Base-by-base conservation (phyloP, 2,329 filamentous ascomycete genomes). In the Ophiostoma quercus region DNA sequence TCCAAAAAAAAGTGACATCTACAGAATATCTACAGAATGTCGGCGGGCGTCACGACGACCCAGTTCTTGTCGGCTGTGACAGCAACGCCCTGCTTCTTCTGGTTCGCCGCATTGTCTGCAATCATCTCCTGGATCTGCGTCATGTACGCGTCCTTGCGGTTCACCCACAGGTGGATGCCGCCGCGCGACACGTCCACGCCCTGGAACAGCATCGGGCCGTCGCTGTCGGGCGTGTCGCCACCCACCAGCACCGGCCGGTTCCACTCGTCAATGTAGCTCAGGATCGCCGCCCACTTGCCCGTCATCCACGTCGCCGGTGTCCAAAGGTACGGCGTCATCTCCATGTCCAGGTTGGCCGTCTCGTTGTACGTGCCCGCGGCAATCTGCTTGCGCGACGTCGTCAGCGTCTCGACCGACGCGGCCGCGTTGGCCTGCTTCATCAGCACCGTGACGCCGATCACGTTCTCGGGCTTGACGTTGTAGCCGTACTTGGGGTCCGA, bases 401-500 rank as follows among this genome's bases (percentile, higher is more conserved):
- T 65, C 19, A 65, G 5, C 3, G 57, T 32, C 9, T n/a, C 62
- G 19, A 14, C 19, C 34, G 4, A 9, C 19, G 62, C 62, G 6
- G 34, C 29, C 29, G 32, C 14, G 57, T 12, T 32, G 11, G 32
- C 29, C 16, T 41, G 34, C 62, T 65, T 39, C 62, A 65, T 65
- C 7, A 65, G 62, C 32, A 39, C 19, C 2, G 62, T 65, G 19
- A 65, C 62, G 34, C 62, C 62, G 12, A 65, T 65, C 32, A 65
- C 62, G 34, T 65, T 65, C 62, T 65, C 62, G 6, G 62, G 62
- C 62, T 65, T 65, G 34, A 65, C 34, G 62, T 65, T 65, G 62
- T 65, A 65, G 19, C 62, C 62, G 34, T 65, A 65, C 62, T 65
- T 65, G 34, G 62, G 62, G 34, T 65, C 62, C n/a, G 62, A 65